Percentiles rank a stretch among this genome's conserved stretches.
These are phyloP conservation scores for Starmerella geochares DNA, from an alignment of 805 yeast species.

Conservation along the genomic window DNA sequence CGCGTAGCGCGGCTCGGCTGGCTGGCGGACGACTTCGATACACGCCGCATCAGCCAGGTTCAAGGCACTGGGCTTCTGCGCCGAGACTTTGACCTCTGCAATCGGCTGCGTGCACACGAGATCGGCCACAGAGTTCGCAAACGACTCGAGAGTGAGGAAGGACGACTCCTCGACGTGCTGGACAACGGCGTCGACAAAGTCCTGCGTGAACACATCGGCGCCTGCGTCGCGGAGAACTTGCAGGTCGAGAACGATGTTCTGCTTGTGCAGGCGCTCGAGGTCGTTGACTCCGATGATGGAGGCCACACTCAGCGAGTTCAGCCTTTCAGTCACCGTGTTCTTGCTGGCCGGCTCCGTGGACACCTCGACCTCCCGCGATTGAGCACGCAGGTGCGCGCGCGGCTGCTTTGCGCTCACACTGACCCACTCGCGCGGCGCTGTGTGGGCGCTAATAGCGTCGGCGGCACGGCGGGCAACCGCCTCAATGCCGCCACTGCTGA, in stretches of 20 bases:
- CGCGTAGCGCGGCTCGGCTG: slow-evolving; percentile 33
- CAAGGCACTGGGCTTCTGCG: slow-evolving; percentile 80
- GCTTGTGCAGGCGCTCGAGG: slow-evolving; percentile 74
- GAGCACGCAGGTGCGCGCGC: slow-evolving; percentile 52
- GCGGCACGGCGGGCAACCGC: slow-evolving; percentile 41
- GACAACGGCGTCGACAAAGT: slow-evolving; percentile 32
- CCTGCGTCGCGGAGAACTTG: slow-evolving; percentile 36
- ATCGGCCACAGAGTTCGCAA: slow-evolving; percentile 63
- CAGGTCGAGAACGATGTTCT: slow-evolving; percentile 55
- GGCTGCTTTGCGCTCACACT: slow-evolving; percentile 37
- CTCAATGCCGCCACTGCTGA: slow-evolving; percentile 33
- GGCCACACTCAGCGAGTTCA: slow-evolving; percentile 42
- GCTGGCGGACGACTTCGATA: slow-evolving; percentile 51
- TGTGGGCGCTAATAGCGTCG: slow-evolving; percentile 35
- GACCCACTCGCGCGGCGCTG: slow-evolving; percentile 41
- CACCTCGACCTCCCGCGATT: slow-evolving; percentile 37
- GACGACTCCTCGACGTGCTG: slow-evolving; percentile 63
- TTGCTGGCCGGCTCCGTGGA: slow-evolving; percentile 23
- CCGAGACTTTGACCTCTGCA: slow-evolving; percentile 44
- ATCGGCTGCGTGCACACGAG: slow-evolving; percentile 40
- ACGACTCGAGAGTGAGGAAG: slow-evolving; percentile 88
- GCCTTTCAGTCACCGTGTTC: neutral
- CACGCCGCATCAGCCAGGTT: slow-evolving; percentile 85
- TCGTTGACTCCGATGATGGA: slow-evolving; percentile 90
- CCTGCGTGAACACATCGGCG: slow-evolving; percentile 19